Base-by-base conservation (phyloP, 2,329 filamentous ascomycete species). In the Trichoderma endophyticum region DNA sequence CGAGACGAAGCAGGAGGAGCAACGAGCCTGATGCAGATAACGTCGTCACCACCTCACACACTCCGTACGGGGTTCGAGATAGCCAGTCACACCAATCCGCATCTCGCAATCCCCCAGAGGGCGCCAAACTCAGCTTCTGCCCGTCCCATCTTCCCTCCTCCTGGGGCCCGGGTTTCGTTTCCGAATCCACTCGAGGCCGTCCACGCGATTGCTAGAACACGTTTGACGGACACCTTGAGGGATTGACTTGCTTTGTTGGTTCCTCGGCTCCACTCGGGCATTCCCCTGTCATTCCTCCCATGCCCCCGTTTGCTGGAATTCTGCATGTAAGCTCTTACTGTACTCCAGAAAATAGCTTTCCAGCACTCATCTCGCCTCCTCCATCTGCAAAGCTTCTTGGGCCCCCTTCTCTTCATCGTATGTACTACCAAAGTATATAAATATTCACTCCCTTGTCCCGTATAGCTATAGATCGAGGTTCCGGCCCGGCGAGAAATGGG, bases 401-500 rank as follows among this genome's bases (percentile, higher is more conserved):
- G 7, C 57, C 57, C 15, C 57, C 39, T 34, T 54, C 30, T 12
- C 39, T 2, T 28, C 39, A 8, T 54, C 6, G 14, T 69, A 24
- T 48, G 8, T 26, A 48, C 26, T 26, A 43, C n/a, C 4, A 26
- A 48, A 11, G 3, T 51, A 30, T 51, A 30, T 60, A 60, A 48
- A 39, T 36, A 28, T 18, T 24, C 39, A n/a, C 24, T 26, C 51
- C 65, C 15, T 18, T 30, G 21, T 54, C 28, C 18, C 56, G 24
- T 30, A 62, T 9, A 62, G 36, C 11, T 3, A 34, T 60, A 60
- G 30, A 32, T 34, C 18, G 57, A 54, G 60, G 11, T 56, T n/a
- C 24, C 11, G 30, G n/a, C 60, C 34, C 32, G 48, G 56, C 63
- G 62, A 71, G 70, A 67, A 71, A 71, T 71, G 70, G 63, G 70